Conservation (phyloP, 129 eudicot species). For the Escallonia herrerae region DNA sequence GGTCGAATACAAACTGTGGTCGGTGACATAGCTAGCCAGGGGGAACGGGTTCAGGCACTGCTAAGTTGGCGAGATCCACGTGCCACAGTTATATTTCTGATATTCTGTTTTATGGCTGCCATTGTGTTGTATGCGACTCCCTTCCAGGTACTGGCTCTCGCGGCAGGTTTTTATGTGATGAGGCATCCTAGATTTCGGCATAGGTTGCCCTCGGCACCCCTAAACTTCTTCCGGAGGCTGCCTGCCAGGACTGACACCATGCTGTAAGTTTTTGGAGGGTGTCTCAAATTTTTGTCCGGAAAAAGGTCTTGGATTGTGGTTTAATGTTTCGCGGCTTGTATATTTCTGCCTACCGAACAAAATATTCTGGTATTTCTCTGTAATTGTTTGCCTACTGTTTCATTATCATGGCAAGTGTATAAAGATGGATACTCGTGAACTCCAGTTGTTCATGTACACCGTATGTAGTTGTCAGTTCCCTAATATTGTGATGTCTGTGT, state of each 20-base stretch:
- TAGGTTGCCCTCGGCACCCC: constrained; percentile 62
- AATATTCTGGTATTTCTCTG: neutral
- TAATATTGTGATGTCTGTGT: no score
- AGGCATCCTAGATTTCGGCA: constrained; percentile 84
- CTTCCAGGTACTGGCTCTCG: constrained; percentile 46
- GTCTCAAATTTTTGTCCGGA: neutral
- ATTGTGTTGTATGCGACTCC: constrained; percentile 39
- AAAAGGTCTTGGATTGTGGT: neutral
- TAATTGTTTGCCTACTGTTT: neutral
- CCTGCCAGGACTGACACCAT: constrained; percentile 81
- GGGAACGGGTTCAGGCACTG: constrained; percentile 28
- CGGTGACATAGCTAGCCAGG: constrained; percentile 30
- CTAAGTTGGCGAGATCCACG: constrained; percentile 30
- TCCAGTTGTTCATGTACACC: no score
- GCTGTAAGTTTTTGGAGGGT: constrained; percentile 37
- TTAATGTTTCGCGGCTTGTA: neutral
- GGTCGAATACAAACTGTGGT: constrained; percentile 20
- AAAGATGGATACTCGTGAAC: neutral
- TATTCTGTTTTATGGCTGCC: constrained; percentile 15
- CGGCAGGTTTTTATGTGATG: constrained; percentile 61
- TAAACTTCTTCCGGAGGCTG: constrained; percentile 75
- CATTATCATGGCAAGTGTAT: neutral
- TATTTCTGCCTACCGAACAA: neutral
- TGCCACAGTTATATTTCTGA: constrained; percentile 18
- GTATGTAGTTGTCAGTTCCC: no score